Evolutionary conservation across 106 monocot species (phyloP), one percentile per base, ranked within the genome.

Genomic region (Apostasia shenzhenica): DNA sequence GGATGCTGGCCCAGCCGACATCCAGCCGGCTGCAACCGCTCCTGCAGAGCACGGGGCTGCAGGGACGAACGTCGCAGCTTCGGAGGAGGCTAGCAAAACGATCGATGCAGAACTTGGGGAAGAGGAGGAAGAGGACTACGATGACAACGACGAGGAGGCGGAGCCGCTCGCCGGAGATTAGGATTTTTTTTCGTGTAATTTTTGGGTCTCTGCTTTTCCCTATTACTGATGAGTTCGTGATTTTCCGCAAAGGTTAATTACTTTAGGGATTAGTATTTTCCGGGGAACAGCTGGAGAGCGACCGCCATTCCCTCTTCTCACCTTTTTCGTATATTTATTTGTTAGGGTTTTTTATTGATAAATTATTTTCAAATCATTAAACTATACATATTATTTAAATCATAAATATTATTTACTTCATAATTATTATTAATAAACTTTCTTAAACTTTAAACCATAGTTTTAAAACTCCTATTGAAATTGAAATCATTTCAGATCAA

Each of bases 51-150:
- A 26, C 26, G 1, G 46, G n/a, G 13, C 63, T 41, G 13, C 12
- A 13, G n/a, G 54, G 41, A 0, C 53, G n/a, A 2, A n/a, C 46
- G 54, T n/a, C 46, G 54, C 46, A n/a, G 74, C n/a, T 13, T 49
- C 14, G 11, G 26, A 67, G 8, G 8, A 11, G 37, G 6, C 41
- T 2, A 57, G 37, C 8, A 44, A 59, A 14, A 42, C 49, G 14
- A 44, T 26, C n/a, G 61, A 11, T 41, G 38, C 45, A 7, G 45
- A 53, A 7, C 49, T 47, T 26, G 26, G 56, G 8, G 11, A 8
- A 11, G 77, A 71, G 13, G 71, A 71, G 45, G 70, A 76, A 8
- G 61, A 76, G 3, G 61, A 58, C 8, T 63, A 73, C 37, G 70
- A 62, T 45, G 69, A 48, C 3, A 63, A 49, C 2, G 51, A 63